Percentiles rank a stretch among this genome's conserved stretches.
Conservation (phyloP, 208 protist genomes). For the Crithidia fasciculata region DNA sequence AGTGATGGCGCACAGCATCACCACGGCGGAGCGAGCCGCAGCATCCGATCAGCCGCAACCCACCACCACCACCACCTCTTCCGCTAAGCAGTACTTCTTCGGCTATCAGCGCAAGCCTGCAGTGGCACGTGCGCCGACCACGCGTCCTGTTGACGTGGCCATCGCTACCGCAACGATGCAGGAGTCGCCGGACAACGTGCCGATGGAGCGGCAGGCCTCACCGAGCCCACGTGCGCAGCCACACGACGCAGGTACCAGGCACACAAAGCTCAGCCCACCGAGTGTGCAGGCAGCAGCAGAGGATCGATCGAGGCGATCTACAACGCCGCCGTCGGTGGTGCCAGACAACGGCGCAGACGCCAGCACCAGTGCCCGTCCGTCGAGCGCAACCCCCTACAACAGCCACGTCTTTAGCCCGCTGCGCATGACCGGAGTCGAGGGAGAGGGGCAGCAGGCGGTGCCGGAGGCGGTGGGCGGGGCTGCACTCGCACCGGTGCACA, state of each 20-base stretch:
- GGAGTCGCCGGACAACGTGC: background rate
- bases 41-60: background rate
- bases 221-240: background rate
- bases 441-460: background rate
- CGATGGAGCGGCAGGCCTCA: background rate
- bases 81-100: constrained; percentile 20
- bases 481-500: no score
- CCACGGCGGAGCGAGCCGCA: background rate
- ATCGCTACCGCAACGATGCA: background rate
- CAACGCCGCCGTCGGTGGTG: background rate
- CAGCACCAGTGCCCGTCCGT: background rate
- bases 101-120: constrained; percentile 4
- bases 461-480: no score
- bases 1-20: constrained; percentile 3
- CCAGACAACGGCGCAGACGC: background rate
- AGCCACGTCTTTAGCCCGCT: constrained; percentile 16
- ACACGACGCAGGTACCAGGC: background rate
- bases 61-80: background rate
- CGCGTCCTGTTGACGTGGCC: no score
- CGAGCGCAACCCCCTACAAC: constrained; percentile 3
- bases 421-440: background rate
- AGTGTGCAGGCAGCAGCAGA: no score
- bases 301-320: background rate
- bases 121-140: background rate
- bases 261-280: background rate